Evolutionary conservation across 2,329 filamentous ascomycete species (phyloP).

Genomic region (Immersiporthe knoxdaviesiana): DNA sequence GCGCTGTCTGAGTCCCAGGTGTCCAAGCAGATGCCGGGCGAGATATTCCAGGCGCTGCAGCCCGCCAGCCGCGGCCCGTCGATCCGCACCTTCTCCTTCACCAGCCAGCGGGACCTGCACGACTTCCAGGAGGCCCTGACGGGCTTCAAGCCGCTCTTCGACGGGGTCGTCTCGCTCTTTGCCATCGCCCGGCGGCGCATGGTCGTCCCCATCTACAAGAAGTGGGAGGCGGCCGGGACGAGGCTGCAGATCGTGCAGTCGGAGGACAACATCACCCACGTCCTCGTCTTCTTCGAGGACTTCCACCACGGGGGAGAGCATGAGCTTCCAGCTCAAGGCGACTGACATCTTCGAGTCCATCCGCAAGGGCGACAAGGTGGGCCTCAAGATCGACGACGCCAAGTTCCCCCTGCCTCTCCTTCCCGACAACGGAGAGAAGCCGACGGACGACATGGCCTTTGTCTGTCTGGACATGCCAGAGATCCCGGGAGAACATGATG

Average conservation of each 20-base stretch:
- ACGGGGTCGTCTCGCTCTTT: conserved; percentile 73
- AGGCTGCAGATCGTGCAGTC: conserved; percentile 80
- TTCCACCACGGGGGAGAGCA: conserved; percentile 84
- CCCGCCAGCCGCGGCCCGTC: conserved; percentile 62
- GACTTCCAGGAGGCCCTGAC: conserved; percentile 79
- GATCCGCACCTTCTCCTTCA: conserved; percentile 72
- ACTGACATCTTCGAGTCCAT: conserved; percentile 82
- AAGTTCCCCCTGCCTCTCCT: conserved; percentile 83
- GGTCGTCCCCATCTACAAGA: conserved; percentile 93
- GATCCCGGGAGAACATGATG: conserved; percentile 89
- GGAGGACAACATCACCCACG: conserved; percentile 70
- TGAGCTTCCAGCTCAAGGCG: conserved; percentile 85
- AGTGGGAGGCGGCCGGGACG: conserved; percentile 83
- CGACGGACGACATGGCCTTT: conserved; percentile 67
- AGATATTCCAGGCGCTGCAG: conserved; percentile 67
- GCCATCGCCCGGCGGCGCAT: conserved; percentile 82
- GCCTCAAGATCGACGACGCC: conserved; percentile 81
- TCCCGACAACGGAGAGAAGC: conserved; percentile 49
- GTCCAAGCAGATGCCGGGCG: conserved; percentile 62
- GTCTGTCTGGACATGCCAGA: conserved; percentile 86
- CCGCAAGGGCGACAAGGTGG: conserved; percentile 65
- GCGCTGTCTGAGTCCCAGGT: conserved; percentile 72
- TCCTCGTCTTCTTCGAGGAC: conserved; percentile 86
- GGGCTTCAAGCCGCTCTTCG: conserved; percentile 76
- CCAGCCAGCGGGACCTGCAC: conserved; percentile 71